These are phyloP conservation scores for Metarhizium robertsii DNA, from an alignment of 2,329 filamentous ascomycete genomes.

Conservation along the genomic window DNA sequence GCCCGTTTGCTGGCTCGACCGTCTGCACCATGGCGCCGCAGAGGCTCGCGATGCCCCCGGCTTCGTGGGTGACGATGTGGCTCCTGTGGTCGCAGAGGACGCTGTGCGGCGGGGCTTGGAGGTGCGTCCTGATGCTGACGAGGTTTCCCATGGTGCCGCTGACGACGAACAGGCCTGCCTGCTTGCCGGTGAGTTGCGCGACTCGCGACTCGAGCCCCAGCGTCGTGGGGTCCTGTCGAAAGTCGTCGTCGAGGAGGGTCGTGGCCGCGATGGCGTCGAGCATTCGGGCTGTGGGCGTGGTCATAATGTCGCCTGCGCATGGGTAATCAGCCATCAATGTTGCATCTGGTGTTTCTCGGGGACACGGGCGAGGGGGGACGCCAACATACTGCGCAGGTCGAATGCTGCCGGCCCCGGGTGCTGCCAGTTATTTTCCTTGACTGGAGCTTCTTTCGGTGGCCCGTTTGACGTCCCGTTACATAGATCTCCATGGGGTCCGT, in stretches of 20 bases:
- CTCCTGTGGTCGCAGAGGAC: slow-evolving; percentile 48
- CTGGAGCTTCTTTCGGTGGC: too few relatives aligned
- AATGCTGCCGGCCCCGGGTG: too few relatives aligned
- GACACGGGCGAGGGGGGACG: too few relatives aligned
- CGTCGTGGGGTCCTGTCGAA: background rate
- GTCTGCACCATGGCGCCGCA: slow-evolving; percentile 59
- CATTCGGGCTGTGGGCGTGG: background rate
- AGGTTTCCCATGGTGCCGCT: background rate
- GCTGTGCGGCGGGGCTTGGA: background rate
- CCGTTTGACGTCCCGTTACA: too few relatives aligned
- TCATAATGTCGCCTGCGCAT: background rate
- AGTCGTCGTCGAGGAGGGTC: background rate
- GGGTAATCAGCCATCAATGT: too few relatives aligned
- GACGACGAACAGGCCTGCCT: background rate
- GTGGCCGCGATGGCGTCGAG: background rate
- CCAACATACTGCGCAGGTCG: too few relatives aligned
- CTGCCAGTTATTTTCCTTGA: too few relatives aligned
- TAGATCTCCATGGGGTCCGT: too few relatives aligned
- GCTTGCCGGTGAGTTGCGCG: background rate
- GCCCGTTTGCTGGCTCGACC: slow-evolving; percentile 57
- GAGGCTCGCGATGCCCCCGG: slow-evolving; percentile 54
- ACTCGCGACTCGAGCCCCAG: background rate
- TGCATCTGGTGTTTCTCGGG: too few relatives aligned
- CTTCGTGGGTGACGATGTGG: slow-evolving; percentile 62
- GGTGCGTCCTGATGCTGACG: background rate